Percentiles rank a stretch among this genome's conserved stretches.
These are phyloP conservation scores for Apophysomyces variabilis DNA, from an alignment of 371 early-diverging fungal species.

Conservation along the genomic window DNA sequence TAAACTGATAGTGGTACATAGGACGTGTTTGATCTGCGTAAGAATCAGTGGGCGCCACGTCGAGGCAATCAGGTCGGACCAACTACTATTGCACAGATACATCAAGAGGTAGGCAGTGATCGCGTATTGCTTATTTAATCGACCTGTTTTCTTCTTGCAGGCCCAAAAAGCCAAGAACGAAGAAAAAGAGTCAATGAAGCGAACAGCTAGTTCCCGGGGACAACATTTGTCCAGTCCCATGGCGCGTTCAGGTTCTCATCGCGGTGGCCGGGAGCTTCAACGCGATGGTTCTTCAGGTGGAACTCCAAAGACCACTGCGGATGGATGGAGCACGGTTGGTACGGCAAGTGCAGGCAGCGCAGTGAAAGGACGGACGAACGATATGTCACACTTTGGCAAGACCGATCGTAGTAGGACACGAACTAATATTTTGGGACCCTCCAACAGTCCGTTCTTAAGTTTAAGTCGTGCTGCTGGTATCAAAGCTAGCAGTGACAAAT, in stretches of 20 bases:
- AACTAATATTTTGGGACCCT: conserved; percentile 60
- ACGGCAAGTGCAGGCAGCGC: conserved; percentile 48
- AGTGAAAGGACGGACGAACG: conserved; percentile 61
- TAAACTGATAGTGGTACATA: too few species aligned
- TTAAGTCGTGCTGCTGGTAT: conserved; percentile 35
- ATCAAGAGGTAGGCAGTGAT: conserved; percentile 39
- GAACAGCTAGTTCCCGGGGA: conserved; percentile 68
- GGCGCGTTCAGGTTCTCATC: conserved; percentile 57
- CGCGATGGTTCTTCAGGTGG: conserved; percentile 57
- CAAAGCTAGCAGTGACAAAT: conserved; percentile 39
- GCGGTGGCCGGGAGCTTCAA: conserved; percentile 44
- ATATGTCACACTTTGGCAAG: conserved; percentile 82
- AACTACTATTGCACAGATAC: conserved; percentile 90
- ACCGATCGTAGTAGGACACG: conserved; percentile 66
- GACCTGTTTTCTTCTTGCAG: conserved; percentile 29
- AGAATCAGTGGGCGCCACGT: conserved; percentile 77
- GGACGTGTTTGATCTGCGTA: conserved; percentile 87
- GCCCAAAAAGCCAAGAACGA: conserved; percentile 67
- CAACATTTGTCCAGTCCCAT: conserved; percentile 54
- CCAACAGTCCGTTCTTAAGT: conserved; percentile 62
- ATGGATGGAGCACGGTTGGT: conserved; percentile 79
- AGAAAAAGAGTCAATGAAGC: conserved; percentile 69
- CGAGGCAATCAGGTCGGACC: conserved; percentile 71
- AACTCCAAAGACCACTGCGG: conserved; percentile 49
- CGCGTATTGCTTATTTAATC: too few species aligned